Evolutionary conservation across 306 rosid species (phyloP).

Genomic region (Cyamopsis tetragonoloba): DNA sequence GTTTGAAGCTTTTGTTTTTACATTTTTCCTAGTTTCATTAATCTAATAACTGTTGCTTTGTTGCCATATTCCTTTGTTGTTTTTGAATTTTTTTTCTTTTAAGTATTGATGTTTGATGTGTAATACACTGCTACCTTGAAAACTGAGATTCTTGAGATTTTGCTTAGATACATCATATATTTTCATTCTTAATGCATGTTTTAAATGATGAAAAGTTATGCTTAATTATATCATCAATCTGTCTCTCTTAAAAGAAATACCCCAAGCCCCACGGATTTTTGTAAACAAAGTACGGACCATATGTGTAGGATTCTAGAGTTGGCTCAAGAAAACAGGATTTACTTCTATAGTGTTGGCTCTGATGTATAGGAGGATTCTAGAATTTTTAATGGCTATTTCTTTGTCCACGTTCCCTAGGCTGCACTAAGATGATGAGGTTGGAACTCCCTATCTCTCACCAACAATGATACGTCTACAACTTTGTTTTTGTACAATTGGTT

Average conservation of each 20-base stretch:
- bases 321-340: not conserved
- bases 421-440: not conserved
- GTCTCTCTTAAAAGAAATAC: not conserved
- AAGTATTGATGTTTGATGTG: not conserved
- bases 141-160: not conserved
- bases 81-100: not conserved
- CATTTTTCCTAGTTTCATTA: slow-evolving; percentile 20
- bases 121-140: not conserved
- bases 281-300: no score
- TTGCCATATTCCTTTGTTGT: not conserved
- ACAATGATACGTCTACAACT: no score
- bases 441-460: not conserved
- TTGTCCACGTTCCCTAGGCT: not conserved
- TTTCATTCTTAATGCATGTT: not conserved
- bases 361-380: not conserved
- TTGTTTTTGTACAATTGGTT: no score
- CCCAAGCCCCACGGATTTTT: not conserved
- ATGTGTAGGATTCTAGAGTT: no score
- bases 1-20: slow-evolving; percentile 40
- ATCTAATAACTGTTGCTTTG: slow-evolving; percentile 12
- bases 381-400: no score
- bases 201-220: not conserved
- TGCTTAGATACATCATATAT: not conserved
- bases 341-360: not conserved
- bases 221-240: not conserved